Evolutionary conservation across 2,329 filamentous ascomycete genomes (phyloP).

Genomic region (Claviceps sp.): DNA sequence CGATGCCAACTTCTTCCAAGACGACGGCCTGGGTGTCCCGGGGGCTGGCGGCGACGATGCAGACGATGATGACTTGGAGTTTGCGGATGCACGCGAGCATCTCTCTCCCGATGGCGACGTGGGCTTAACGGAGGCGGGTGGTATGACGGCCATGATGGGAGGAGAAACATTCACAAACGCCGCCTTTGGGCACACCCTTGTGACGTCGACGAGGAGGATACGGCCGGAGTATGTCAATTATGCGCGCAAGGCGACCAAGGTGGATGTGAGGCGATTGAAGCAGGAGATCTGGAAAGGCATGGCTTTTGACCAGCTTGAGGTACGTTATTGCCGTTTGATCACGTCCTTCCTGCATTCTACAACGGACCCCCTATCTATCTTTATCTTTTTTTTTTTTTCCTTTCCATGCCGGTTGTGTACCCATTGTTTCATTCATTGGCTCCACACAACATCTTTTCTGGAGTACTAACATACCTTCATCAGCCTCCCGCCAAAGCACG

Average conservation of each 20-base stretch:
- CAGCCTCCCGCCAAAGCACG: not conserved
- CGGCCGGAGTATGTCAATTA: constrained; percentile 59
- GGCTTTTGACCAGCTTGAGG: constrained; percentile 38
- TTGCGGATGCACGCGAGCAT: constrained; percentile 68
- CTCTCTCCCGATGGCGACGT: constrained; percentile 52
- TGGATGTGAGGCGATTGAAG: constrained; percentile 54
- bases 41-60: constrained; percentile 35
- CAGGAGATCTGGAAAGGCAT: constrained; percentile 59
- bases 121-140: constrained; percentile 31
- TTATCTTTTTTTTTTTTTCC: not conserved
- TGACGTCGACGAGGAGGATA: constrained; percentile 49
- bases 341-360: too few relatives aligned
- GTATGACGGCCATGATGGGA: constrained; percentile 37
- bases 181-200: constrained; percentile 52
- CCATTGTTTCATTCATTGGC: not conserved
- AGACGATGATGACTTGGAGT: constrained; percentile 58
- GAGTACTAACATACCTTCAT: not conserved
- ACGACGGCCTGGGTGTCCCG: constrained; percentile 60
- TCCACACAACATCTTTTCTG: not conserved
- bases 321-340: constrained; percentile 21
- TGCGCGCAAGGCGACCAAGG: constrained; percentile 56
- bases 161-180: constrained; percentile 34
- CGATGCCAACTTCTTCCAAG: constrained; percentile 95
- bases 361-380: too few relatives aligned
- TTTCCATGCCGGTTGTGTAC: not conserved